Conservation (phyloP, 768 basidiomycete genomes). For the Russula dissimulans region DNA sequence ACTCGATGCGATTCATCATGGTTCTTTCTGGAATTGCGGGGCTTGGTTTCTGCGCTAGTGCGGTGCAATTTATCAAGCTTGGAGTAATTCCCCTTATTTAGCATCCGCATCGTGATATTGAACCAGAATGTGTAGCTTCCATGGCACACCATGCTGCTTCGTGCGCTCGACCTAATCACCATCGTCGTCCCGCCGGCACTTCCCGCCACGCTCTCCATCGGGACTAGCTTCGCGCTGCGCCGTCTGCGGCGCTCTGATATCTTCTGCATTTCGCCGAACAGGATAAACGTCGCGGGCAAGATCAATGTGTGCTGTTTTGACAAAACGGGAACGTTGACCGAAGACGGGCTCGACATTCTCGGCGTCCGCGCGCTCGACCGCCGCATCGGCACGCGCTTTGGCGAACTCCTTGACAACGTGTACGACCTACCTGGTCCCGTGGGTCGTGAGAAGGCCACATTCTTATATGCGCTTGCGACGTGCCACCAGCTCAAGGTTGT, state of each 20-base stretch:
- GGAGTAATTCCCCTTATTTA: slow-evolving; percentile 45
- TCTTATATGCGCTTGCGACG: slow-evolving; percentile 88
- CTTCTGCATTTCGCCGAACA: slow-evolving; percentile 92
- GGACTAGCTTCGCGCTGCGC: slow-evolving; percentile 88
- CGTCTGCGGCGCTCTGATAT: slow-evolving; percentile 82
- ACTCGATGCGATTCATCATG: slow-evolving; percentile 82
- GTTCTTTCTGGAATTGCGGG: slow-evolving; percentile 89
- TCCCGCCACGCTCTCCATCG: slow-evolving; percentile 94
- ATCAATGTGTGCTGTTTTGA: slow-evolving; percentile 98
- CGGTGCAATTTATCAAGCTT: slow-evolving; percentile 83
- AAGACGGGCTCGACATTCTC: slow-evolving; percentile 95
- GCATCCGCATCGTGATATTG: slow-evolving; percentile 1
- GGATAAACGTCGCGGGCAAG: slow-evolving; percentile 93
- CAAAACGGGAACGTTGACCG: slow-evolving; percentile 97
- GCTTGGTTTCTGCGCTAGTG: slow-evolving; percentile 85
- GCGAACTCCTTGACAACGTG: slow-evolving; percentile 81
- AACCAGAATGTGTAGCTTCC: slow-evolving; percentile 44
- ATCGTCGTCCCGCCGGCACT: slow-evolving; percentile 96
- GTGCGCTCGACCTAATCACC: slow-evolving; percentile 91
- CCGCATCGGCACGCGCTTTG: slow-evolving; percentile 51
- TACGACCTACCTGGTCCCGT: slow-evolving; percentile 62
- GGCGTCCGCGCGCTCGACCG: slow-evolving; percentile 85
- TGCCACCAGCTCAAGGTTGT: slow-evolving; percentile 94
- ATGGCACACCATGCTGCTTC: slow-evolving; percentile 85
- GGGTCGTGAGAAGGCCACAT: slow-evolving; percentile 63